Evolutionary conservation across 495 filamentous ascomycete species (phyloP).

Genomic region (Tetracladium setigerum): DNA sequence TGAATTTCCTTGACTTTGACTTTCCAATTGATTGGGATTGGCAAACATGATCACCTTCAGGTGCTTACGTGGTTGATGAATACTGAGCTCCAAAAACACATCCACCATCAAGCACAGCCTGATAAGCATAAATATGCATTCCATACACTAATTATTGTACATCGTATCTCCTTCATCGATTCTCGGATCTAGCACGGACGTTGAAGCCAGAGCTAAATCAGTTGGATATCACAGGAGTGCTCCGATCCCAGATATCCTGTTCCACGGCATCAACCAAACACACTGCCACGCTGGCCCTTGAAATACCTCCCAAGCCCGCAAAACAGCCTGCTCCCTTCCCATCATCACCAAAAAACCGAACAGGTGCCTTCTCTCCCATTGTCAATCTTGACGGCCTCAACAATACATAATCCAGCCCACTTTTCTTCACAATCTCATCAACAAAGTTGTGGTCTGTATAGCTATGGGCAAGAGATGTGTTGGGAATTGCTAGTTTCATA

Average conservation of each 20-base stretch:
- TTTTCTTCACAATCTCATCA: constrained; percentile 22
- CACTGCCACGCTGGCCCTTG: constrained; percentile 32
- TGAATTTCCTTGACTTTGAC: too few species aligned
- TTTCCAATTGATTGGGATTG: too few species aligned
- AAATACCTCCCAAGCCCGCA: constrained; percentile 22
- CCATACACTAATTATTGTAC: too few species aligned
- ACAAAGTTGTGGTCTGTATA: constrained; percentile 31
- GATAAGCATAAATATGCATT: too few species aligned
- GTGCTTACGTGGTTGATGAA: too few species aligned
- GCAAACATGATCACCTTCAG: too few species aligned
- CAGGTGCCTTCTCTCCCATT: constrained; percentile 22
- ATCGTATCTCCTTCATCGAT: too few species aligned
- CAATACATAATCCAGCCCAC: constrained; percentile 25
- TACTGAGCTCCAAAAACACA: too few species aligned
- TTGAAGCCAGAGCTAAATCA: too few species aligned
- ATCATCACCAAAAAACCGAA: constrained; percentile 27
- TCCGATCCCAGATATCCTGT: constrained; percentile 27
- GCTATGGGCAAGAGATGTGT: constrained; percentile 24
- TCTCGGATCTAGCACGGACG: too few species aligned
- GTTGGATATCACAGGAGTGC: constrained; percentile 32
- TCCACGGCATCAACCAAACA: constrained; percentile 36
- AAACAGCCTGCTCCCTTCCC: constrained; percentile 28
- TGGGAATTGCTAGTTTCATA: constrained; percentile 26
- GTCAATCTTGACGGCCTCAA: constrained; percentile 30
- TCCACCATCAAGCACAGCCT: too few species aligned